Conservation (phyloP, 495 filamentous ascomycete species). For the Daldinia grandis region DNA sequence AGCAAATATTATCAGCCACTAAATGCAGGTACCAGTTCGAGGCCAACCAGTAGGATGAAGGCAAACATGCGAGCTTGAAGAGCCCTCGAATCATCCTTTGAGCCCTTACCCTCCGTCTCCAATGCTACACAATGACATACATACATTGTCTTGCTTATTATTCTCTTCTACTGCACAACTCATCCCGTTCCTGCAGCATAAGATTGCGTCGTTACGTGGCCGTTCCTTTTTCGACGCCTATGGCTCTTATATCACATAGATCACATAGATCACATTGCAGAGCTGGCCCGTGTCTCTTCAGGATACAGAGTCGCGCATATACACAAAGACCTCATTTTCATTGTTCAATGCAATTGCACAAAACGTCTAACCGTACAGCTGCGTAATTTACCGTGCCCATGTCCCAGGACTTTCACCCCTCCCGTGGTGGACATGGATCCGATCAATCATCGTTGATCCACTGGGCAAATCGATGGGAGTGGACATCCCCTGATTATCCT, state of each 20-base stretch:
- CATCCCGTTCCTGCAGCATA: conserved; percentile 38
- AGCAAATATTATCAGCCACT: conserved; percentile 28
- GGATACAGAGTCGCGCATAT: not conserved
- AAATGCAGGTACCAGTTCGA: conserved; percentile 41
- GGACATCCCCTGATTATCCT: conserved; percentile 22
- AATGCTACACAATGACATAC: conserved; percentile 30
- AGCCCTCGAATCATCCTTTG: conserved; percentile 10
- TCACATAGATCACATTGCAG: conserved; percentile 3
- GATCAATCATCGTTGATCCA: conserved; percentile 22
- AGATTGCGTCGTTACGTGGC: conserved; percentile 35
- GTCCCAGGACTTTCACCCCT: conserved; percentile 19
- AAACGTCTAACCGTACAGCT: conserved; percentile 32
- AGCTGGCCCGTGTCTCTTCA: conserved; percentile 1
- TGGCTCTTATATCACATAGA: conserved; percentile 18
- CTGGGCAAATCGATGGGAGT: conserved; percentile 29
- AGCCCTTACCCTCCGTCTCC: not conserved
- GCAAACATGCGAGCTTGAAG: conserved; percentile 12
- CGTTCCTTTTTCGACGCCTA: conserved; percentile 17
- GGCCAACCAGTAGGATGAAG: conserved; percentile 26
- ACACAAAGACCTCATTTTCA: conserved; percentile 16
- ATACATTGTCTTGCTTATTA: not conserved
- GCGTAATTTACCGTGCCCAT: conserved; percentile 35
- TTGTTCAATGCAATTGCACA: conserved; percentile 29
- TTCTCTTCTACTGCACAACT: conserved; percentile 27
- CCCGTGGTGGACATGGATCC: conserved; percentile 22